phyloP scores from a whole-genome alignment of 2,329 filamentous ascomycete genomes.

The Colletotrichum simmondsii region DNA sequence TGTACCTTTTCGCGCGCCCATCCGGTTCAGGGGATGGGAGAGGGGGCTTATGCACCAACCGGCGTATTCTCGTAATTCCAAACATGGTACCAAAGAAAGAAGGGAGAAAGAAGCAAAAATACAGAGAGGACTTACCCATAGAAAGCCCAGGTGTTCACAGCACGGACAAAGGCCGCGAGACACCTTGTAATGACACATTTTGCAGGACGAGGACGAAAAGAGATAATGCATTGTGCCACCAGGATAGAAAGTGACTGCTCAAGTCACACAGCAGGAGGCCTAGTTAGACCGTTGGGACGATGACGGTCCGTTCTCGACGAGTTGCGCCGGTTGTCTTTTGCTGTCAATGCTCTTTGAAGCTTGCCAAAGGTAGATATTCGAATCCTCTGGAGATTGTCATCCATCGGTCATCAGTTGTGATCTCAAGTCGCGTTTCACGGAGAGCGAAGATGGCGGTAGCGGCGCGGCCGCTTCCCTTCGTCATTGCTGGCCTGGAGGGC shows the following conservation, averaged over 20 bases:
- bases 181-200: not conserved
- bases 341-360: not conserved
- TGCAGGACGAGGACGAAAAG: not conserved
- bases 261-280: constrained; percentile 1
- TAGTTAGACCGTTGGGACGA: not conserved
- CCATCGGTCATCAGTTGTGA: not conserved
- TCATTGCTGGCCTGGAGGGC: not conserved
- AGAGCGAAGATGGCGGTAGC: not conserved
- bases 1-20: not conserved
- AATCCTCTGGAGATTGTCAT: not conserved
- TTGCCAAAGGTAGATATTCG: not conserved
- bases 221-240: not conserved
- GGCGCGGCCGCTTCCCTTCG: not conserved
- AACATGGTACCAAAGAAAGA: constrained; percentile 7
- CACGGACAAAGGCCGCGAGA: not conserved
- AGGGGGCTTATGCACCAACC: not conserved
- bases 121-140: not conserved
- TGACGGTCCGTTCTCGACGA: not conserved
- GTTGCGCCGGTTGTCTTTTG: not conserved
- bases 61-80: constrained; percentile 4
- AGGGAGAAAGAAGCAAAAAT: not conserved
- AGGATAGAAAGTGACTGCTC: constrained; percentile 14
- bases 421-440: constrained; percentile 3
- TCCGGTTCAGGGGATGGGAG: not conserved
- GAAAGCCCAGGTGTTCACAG: not conserved